phyloP scores from a whole-genome alignment of 345 rosid genomes.

The Gossypium turneri region DNA sequence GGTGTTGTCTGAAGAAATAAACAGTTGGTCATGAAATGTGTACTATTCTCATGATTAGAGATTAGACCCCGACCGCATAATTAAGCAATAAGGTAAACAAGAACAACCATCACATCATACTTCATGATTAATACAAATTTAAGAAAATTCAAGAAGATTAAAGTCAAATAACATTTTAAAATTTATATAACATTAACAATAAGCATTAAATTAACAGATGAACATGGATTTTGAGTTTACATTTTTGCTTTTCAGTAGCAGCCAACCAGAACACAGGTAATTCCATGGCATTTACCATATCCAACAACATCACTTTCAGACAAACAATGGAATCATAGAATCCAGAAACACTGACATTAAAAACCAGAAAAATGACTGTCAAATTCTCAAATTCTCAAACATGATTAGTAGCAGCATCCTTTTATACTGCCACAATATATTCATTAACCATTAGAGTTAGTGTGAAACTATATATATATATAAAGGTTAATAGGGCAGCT shows the following conservation, averaged over 20 bases:
- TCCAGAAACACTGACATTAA: slow-evolving; percentile 19
- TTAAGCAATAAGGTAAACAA: too few species aligned
- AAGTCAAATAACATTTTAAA: too few species aligned
- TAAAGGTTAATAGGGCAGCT: too few species aligned
- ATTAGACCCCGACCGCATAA: accelerated
- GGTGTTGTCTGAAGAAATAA: too few species aligned
- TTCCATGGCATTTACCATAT: neutral
- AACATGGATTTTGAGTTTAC: neutral
- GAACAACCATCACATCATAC: too few species aligned
- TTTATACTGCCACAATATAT: slow-evolving; percentile 24
- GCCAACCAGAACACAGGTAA: neutral
- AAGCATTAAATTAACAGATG: neutral
- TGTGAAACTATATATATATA: neutral
- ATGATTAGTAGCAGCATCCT: slow-evolving; percentile 28
- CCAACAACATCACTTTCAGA: slow-evolving; percentile 16
- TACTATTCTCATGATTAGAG: accelerated
- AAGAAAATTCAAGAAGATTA: too few species aligned
- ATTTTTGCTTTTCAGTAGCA: neutral
- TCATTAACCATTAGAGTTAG: slow-evolving; percentile 21
- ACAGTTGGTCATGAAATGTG: too few species aligned
- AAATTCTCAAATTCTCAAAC: slow-evolving; percentile 22
- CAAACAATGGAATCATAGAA: slow-evolving; percentile 12
- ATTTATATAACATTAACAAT: neutral
- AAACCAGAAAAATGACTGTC: slow-evolving; percentile 18
- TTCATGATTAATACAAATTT: too few species aligned